phyloP scores from a whole-genome alignment of 441 rosid genomes.

The Melastoma candidum region DNA sequence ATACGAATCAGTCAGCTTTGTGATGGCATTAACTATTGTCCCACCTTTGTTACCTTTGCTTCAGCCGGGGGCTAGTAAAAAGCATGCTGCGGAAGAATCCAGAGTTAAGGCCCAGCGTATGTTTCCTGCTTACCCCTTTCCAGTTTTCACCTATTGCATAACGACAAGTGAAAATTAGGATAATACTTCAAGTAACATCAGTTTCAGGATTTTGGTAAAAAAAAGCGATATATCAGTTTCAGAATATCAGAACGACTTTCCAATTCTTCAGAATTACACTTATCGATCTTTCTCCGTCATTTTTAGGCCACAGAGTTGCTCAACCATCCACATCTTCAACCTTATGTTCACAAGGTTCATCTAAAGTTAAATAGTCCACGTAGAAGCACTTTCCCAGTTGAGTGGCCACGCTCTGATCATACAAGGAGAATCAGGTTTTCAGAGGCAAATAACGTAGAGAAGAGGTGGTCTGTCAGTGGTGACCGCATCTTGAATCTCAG shows the following conservation, averaged over 20 bases:
- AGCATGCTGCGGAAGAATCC: slow-evolving; percentile 71
- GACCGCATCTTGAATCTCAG: slow-evolving; percentile 51
- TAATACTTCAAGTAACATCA: too few species aligned
- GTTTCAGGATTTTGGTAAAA: too few species aligned
- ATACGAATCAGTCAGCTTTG: not conserved
- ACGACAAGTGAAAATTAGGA: too few species aligned
- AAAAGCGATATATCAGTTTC: too few species aligned
- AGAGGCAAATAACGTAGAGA: slow-evolving; percentile 32
- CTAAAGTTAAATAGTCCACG: slow-evolving; percentile 40
- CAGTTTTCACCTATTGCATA: too few species aligned
- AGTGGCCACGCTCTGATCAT: slow-evolving; percentile 37
- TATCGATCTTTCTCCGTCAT: not conserved
- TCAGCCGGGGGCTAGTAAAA: slow-evolving; percentile 63
- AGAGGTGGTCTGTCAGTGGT: slow-evolving; percentile 45
- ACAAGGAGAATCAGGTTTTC: slow-evolving; percentile 31
- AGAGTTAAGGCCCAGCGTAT: slow-evolving; percentile 65
- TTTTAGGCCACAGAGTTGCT: slow-evolving; percentile 61
- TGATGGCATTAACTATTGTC: not conserved
- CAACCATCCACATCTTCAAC: slow-evolving; percentile 53
- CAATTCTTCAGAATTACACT: too few species aligned
- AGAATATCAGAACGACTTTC: too few species aligned
- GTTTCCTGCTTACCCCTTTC: slow-evolving; percentile 7
- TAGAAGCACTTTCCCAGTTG: slow-evolving; percentile 28
- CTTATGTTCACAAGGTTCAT: slow-evolving; percentile 39
- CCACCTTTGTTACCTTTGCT: slow-evolving; percentile 10